Conservation (phyloP, 2,329 filamentous ascomycete genomes). For the Leptoxyphium fumago region DNA sequence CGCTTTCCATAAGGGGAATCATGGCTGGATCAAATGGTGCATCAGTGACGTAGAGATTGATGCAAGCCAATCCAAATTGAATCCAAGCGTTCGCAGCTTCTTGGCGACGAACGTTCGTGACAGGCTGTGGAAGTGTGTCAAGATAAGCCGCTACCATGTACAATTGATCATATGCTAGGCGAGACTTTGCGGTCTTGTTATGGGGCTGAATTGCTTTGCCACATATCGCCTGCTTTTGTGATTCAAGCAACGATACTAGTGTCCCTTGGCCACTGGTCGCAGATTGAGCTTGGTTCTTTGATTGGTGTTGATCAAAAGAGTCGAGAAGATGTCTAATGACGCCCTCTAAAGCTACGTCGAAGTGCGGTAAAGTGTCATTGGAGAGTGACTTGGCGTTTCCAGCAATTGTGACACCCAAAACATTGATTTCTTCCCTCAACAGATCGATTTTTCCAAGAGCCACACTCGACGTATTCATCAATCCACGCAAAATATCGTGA, state of each 20-base stretch:
- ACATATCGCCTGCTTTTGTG: too few relatives aligned
- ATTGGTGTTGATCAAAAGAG: too few relatives aligned
- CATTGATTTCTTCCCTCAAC: conserved; percentile 25
- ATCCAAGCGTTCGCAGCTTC: conserved; percentile 41
- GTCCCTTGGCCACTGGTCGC: too few relatives aligned
- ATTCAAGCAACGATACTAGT: too few relatives aligned
- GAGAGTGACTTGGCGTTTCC: conserved; percentile 22
- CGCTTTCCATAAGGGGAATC: conserved; percentile 46
- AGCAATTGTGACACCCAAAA: conserved; percentile 22
- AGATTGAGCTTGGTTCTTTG: too few relatives aligned
- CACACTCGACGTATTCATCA: conserved; percentile 12
- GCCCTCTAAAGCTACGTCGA: too few relatives aligned
- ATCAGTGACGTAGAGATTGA: conserved; percentile 75
- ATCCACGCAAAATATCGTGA: not conserved
- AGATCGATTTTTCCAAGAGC: conserved; percentile 25
- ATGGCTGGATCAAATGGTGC: conserved; percentile 69
- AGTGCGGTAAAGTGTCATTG: not conserved
- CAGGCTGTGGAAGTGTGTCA: conserved; percentile 9
- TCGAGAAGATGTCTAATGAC: too few relatives aligned
- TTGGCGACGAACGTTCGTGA: conserved; percentile 17
- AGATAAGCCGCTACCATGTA: too few relatives aligned
- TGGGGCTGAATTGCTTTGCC: too few relatives aligned
- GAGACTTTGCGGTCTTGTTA: too few relatives aligned
- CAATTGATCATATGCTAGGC: too few relatives aligned
- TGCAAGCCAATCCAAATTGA: conserved; percentile 55